Conservation (phyloP, 2,329 filamentous ascomycete species). For the Lecanicillium sp. region DNA sequence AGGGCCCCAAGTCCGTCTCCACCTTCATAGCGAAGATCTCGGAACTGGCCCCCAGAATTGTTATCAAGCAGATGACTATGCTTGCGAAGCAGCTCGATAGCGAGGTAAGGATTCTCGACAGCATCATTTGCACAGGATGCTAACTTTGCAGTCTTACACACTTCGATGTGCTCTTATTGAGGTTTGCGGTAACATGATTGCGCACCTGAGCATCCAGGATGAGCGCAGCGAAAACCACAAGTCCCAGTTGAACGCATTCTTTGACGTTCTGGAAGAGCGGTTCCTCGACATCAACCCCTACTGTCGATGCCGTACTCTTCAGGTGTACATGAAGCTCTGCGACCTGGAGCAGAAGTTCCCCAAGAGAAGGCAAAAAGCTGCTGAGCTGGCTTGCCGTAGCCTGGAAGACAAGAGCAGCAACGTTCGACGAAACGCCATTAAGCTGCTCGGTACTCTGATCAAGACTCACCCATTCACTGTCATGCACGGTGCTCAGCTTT, state of each 20-base stretch:
- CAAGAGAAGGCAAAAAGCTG: conserved; percentile 80
- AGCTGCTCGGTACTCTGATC: conserved; percentile 79
- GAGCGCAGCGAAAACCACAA: conserved; percentile 90
- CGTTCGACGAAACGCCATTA: conserved; percentile 90
- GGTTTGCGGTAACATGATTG: conserved; percentile 92
- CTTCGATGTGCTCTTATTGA: conserved; percentile 91
- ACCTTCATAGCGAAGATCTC: conserved; percentile 90
- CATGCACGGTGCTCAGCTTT: conserved; percentile 82
- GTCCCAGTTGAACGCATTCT: conserved; percentile 92
- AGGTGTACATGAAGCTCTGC: conserved; percentile 87
- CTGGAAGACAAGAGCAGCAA: conserved; percentile 98
- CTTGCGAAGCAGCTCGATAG: conserved; percentile 92
- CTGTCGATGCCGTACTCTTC: conserved; percentile 83
- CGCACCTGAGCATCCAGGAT: conserved; percentile 83
- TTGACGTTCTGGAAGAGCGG: conserved; percentile 91
- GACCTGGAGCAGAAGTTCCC: conserved; percentile 95
- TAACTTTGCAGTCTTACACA: conserved; percentile 67
- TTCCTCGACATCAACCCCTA: conserved; percentile 97
- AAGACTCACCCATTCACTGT: conserved; percentile 92
- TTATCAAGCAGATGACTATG: conserved; percentile 96
- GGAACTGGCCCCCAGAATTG: conserved; percentile 80
- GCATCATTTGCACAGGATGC: neutral
- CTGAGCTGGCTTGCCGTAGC: conserved; percentile 81
- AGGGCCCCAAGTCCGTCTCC: conserved; percentile 93
- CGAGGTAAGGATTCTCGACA: conserved; percentile 53